phyloP scores from a whole-genome alignment of 1,139 yeast species.

The Scheffersomyces cryptocercus region DNA sequence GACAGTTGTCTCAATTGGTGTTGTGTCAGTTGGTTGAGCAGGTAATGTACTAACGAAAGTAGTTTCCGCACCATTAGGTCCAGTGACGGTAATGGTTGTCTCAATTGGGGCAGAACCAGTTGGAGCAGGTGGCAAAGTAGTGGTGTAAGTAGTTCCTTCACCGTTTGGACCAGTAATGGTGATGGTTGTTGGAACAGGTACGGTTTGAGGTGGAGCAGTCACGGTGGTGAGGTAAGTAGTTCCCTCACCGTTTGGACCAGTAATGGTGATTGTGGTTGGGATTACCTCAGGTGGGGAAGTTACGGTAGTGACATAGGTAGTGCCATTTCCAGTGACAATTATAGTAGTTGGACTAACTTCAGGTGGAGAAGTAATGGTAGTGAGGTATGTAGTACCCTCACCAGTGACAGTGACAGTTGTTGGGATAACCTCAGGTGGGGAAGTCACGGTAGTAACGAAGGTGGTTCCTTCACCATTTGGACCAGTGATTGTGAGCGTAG shows the following conservation, averaged over 20 bases:
- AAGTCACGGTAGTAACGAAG: not conserved
- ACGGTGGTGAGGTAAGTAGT: not conserved
- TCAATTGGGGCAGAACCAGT: not conserved
- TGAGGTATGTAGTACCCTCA: too few relatives aligned
- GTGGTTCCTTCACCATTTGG: not conserved
- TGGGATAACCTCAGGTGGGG: not conserved
- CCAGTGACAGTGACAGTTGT: not conserved
- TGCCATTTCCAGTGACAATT: too few relatives aligned
- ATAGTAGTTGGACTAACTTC: too few relatives aligned
- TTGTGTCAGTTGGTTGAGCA: not conserved
- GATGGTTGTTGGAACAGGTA: too few relatives aligned
- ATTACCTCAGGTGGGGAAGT: too few relatives aligned
- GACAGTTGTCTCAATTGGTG: not conserved
- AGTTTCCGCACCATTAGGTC: not conserved
- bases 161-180: not conserved
- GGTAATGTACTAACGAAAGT: not conserved
- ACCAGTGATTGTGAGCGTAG: constrained; percentile 4
- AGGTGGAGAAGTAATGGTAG: too few relatives aligned
- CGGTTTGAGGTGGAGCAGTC: not conserved
- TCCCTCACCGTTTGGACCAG: not conserved
- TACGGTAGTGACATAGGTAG: too few relatives aligned
- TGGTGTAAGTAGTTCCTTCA: not conserved
- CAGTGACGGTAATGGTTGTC: not conserved
- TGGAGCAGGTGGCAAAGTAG: not conserved
- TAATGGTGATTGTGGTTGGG: constrained; percentile 5